These are phyloP conservation scores for Spirogloea muscicola DNA, from an alignment of 139 green algal species.

Conservation along the genomic window DNA sequence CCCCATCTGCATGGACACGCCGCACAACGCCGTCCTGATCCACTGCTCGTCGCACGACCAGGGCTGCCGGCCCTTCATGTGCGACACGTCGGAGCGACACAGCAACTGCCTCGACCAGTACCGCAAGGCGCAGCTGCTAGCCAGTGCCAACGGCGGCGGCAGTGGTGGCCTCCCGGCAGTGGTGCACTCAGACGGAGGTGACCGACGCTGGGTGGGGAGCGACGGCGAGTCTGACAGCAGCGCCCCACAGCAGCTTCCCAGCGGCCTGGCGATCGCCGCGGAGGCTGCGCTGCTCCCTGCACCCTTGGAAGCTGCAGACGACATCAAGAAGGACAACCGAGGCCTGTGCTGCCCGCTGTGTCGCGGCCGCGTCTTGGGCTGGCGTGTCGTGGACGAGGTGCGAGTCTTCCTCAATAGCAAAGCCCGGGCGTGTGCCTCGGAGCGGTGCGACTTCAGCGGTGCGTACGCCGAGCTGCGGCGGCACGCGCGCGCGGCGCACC, in stretches of 20 bases:
- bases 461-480: conserved; percentile 1
- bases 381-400: conserved; percentile 9
- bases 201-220: no score
- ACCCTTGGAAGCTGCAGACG: no score
- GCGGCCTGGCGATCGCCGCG: no score
- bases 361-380: conserved; percentile 16
- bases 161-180: no score
- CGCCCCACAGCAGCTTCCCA: no score
- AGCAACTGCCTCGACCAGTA: conserved; percentile 30
- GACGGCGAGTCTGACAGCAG: no score
- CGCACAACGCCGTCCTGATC: conserved; percentile 36
- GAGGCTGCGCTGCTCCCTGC: no score
- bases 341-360: conserved; percentile 26
- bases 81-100: conserved; percentile 30
- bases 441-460: conserved; percentile 10
- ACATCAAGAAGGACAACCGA: no score
- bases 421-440: conserved; percentile 8
- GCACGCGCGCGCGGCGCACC: conserved; percentile 12
- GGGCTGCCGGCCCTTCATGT: conserved; percentile 26
- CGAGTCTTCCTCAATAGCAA: conserved; percentile 7
- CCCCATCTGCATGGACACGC: conserved; percentile 29
- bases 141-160: not conserved
- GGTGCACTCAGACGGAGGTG: no score
- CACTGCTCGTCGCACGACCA: conserved; percentile 21
- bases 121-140: not conserved